A percentile compares a stretch with the other conserved stretches of the same genome.
Conservation (phyloP, 805 yeast genomes). For the Kurtzmaniella cleridarum region DNA sequence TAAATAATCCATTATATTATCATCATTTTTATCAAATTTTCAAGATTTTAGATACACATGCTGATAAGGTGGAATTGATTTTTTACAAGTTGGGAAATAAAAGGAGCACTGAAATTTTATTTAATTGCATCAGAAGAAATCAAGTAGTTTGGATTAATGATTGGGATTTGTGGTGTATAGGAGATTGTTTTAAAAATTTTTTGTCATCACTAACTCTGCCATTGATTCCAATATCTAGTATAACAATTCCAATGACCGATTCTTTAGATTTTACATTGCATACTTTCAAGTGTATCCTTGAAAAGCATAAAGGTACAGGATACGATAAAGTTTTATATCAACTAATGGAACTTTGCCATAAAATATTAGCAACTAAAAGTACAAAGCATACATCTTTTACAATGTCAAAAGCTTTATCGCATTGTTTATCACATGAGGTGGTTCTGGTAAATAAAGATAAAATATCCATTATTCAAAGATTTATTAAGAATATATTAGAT, state of each 20-base stretch:
- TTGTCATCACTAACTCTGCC: constrained; percentile 50
- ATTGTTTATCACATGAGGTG: constrained; percentile 51
- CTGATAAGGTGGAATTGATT: constrained; percentile 38
- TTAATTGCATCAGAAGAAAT: constrained; percentile 47
- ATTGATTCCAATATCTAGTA: constrained; percentile 44
- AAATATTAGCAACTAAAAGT: constrained; percentile 29
- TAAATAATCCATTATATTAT: constrained; percentile 17
- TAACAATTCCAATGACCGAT: constrained; percentile 51
- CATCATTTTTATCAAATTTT: constrained; percentile 48
- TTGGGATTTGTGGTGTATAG: constrained; percentile 51
- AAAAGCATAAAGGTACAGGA: constrained; percentile 15
- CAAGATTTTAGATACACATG: constrained; percentile 42
- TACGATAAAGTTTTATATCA: constrained; percentile 36
- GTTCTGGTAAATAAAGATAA: constrained; percentile 40
- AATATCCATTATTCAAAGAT: constrained; percentile 47
- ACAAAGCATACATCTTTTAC: constrained; percentile 42
- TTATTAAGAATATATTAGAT: constrained; percentile 47
- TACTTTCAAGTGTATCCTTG: constrained; percentile 30
- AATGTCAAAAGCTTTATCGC: constrained; percentile 44
- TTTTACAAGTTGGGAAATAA: constrained; percentile 57
- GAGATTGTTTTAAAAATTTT: constrained; percentile 40
- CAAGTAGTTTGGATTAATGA: constrained; percentile 51
- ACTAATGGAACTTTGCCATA: constrained; percentile 33
- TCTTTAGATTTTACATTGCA: constrained; percentile 37
- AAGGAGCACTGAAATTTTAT: constrained; percentile 38